phyloP scores from a whole-genome alignment of 2,329 filamentous ascomycete genomes.

The Apiospora malaysiana region DNA sequence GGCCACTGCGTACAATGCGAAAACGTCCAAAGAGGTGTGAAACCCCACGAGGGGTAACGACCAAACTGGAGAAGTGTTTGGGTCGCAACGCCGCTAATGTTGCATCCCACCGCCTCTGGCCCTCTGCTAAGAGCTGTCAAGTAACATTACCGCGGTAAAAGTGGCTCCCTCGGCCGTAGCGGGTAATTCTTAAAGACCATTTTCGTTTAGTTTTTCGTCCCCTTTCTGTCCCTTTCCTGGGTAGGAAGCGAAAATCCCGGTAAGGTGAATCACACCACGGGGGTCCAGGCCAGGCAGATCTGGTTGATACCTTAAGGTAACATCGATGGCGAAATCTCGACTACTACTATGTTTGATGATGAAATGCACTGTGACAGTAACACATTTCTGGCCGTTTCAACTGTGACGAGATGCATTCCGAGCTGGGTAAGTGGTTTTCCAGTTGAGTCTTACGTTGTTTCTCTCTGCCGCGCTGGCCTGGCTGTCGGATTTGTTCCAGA shows the following conservation, averaged over 20 bases:
- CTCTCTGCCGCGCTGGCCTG: not conserved
- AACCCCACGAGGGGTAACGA: constrained; percentile 17
- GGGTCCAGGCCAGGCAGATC: constrained; percentile 13
- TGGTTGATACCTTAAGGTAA: constrained; percentile 9
- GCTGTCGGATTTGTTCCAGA: constrained; percentile 11
- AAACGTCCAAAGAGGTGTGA: constrained; percentile 6
- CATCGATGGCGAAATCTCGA: constrained; percentile 19
- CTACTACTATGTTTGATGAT: constrained; percentile 1
- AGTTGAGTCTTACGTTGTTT: not conserved
- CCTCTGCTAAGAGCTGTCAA: constrained; percentile 14
- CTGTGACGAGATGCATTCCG: constrained; percentile 15
- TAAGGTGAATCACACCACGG: constrained; percentile 8
- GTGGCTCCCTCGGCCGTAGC: not conserved
- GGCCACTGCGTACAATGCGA: constrained; percentile 12
- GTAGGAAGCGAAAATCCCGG: constrained; percentile 14
- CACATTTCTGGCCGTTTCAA: constrained; percentile 13
- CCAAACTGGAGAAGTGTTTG: constrained; percentile 15
- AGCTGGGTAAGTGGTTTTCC: not conserved
- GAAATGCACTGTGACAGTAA: constrained; percentile 15
- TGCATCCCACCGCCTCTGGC: constrained; percentile 11
- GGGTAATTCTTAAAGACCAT: constrained; percentile 1
- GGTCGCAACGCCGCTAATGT: constrained; percentile 11
- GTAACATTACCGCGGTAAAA: constrained; percentile 14
- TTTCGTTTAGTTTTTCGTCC: not conserved
- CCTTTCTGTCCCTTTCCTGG: not conserved